Conservation (phyloP, 345 rosid genomes). For the Aquilaria sinensis region DNA sequence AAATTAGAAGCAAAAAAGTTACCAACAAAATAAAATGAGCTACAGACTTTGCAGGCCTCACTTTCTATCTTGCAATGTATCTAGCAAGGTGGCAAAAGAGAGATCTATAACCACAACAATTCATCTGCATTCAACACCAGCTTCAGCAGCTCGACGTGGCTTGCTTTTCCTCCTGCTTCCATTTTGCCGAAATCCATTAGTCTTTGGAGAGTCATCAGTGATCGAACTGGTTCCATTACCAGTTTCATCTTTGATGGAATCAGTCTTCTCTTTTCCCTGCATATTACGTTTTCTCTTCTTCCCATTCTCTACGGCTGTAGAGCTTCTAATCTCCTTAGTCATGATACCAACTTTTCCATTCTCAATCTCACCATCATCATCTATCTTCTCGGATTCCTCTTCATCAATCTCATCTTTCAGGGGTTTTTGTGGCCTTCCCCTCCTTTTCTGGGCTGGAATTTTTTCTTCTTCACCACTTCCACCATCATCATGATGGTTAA, state of each 20-base stretch:
- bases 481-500: slow-evolving; percentile 41
- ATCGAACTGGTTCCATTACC: slow-evolving; percentile 38
- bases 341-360: slow-evolving; percentile 27
- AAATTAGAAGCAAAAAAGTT: slow-evolving; percentile 16
- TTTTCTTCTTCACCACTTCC: slow-evolving; percentile 68
- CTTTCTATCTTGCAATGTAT: slow-evolving; percentile 17
- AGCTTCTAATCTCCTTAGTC: slow-evolving; percentile 29
- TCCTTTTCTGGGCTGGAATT: slow-evolving; percentile 58
- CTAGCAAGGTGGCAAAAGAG: slow-evolving; percentile 17
- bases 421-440: slow-evolving; percentile 68
- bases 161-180: slow-evolving; percentile 67
- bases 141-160: slow-evolving; percentile 76
- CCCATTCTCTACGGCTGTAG: slow-evolving; percentile 38
- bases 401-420: slow-evolving; percentile 54
- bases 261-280: slow-evolving; percentile 43
- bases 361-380: slow-evolving; percentile 42
- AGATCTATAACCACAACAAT: slow-evolving; percentile 10
- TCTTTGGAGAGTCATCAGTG: slow-evolving; percentile 42
- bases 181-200: slow-evolving; percentile 56
- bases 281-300: slow-evolving; percentile 52
- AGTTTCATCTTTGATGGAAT: slow-evolving; percentile 45
- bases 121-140: slow-evolving; percentile 58
- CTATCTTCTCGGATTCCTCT: slow-evolving; percentile 41
- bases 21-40: slow-evolving; percentile 14
- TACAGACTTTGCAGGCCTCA: slow-evolving; percentile 26